Percentiles rank a stretch among this genome's conserved stretches.
phyloP scores from a whole-genome alignment of 169 alveolate genomes.

The Babesia caballi region DNA sequence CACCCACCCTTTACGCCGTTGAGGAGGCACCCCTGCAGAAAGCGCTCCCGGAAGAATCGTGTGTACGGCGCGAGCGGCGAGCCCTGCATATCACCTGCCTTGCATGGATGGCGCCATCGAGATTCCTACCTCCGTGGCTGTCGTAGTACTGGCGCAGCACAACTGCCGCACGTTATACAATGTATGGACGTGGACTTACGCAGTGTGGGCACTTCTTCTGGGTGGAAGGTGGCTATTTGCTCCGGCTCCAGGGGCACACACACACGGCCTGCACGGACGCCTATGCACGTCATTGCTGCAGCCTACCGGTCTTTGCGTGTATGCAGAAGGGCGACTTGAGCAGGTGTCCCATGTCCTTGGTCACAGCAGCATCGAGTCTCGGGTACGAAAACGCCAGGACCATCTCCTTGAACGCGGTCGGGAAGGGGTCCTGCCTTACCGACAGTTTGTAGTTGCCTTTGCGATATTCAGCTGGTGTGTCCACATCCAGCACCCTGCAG shows the following conservation, averaged over 20 bases:
- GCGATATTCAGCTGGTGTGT: conserved; percentile 40
- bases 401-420: conserved; percentile 57
- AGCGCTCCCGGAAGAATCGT: conserved; percentile 48
- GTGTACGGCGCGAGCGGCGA: conserved; percentile 50
- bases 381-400: conserved; percentile 64
- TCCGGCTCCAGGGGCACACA: conserved; percentile 80
- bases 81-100: conserved; percentile 35
- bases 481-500: conserved; percentile 32
- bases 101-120: not conserved
- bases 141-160: conserved; percentile 31
- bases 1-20: conserved; percentile 34
- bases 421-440: conserved; percentile 22
- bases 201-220: conserved; percentile 81
- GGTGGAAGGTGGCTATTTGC: conserved; percentile 68
- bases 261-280: conserved; percentile 71
- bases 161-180: not conserved
- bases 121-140: conserved; percentile 17
- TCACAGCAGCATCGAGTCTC: conserved; percentile 61
- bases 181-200: conserved; percentile 38
- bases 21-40: conserved; percentile 16
- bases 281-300: conserved; percentile 66
- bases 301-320: conserved; percentile 86
- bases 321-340: conserved; percentile 89
- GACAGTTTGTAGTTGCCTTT: not conserved
- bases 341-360: conserved; percentile 85